These are phyloP conservation scores for Gaultheria prostrata DNA, from an alignment of 148 eudicot genomes.

Conservation along the genomic window DNA sequence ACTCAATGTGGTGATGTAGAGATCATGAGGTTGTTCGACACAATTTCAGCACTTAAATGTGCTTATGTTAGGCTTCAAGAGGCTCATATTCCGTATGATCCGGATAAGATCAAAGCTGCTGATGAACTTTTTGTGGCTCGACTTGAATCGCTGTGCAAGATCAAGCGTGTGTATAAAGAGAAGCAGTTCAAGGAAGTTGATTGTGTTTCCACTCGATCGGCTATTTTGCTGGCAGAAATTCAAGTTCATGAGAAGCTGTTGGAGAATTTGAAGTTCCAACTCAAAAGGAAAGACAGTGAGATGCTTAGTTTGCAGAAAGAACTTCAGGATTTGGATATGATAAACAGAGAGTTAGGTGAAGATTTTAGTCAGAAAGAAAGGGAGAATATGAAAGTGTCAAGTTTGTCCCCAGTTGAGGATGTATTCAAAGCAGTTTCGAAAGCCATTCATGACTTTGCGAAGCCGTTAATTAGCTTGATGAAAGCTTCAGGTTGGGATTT, in stretches of 20 bases:
- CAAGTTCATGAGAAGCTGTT: conserved; percentile 33
- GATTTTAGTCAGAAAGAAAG: conserved; percentile 19
- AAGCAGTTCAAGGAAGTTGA: conserved; percentile 33
- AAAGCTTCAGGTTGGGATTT: conserved; percentile 60
- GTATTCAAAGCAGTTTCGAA: conserved; percentile 30
- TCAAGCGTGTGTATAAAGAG: conserved; percentile 38
- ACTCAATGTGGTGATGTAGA: conserved; percentile 18
- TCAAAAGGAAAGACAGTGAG: conserved; percentile 23
- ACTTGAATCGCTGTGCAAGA: conserved; percentile 30
- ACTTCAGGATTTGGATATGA: conserved; percentile 29
- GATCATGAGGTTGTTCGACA: conserved; percentile 35
- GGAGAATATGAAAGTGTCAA: conserved; percentile 12
- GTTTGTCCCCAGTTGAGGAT: conserved; percentile 27
- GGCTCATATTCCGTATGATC: conserved; percentile 51
- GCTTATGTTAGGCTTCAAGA: conserved; percentile 56
- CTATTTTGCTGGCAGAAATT: conserved; percentile 36
- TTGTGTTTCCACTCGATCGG: conserved; percentile 23
- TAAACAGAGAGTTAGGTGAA: conserved; percentile 24
- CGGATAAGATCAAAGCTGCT: conserved; percentile 43
- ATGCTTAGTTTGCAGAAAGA: conserved; percentile 25
- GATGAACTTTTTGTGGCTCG: conserved; percentile 38
- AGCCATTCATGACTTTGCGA: conserved; percentile 48
- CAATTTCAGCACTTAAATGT: conserved; percentile 37
- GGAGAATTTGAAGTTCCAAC: conserved; percentile 33
- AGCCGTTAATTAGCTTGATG: conserved; percentile 47